Evolutionary conservation across 129 eudicot species (phyloP).

Genomic region (Centella asiatica): DNA sequence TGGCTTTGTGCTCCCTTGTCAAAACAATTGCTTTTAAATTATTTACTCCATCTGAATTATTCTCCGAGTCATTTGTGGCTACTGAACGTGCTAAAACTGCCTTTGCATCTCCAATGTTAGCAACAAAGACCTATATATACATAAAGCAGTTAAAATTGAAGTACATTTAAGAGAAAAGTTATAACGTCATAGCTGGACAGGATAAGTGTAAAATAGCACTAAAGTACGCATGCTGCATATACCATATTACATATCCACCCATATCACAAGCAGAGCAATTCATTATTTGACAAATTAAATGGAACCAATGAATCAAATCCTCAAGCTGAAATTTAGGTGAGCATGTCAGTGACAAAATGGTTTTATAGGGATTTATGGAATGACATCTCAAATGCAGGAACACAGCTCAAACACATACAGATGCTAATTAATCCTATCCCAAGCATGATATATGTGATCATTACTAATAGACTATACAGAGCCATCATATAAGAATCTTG

Average conservation of each 20-base stretch:
- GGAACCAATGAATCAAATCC: neutral
- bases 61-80: conserved; percentile 17
- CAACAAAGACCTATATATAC: conserved; percentile 47
- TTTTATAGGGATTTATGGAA: too few species aligned
- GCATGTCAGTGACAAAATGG: too few species aligned
- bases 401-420: neutral
- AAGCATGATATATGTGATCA: too few species aligned
- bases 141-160: neutral
- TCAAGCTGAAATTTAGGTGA: neutral
- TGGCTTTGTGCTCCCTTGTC: conserved; percentile 72
- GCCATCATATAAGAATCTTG: neutral
- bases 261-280: neutral
- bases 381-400: too few species aligned
- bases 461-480: too few species aligned
- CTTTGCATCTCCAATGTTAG: conserved; percentile 75
- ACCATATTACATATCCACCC: neutral
- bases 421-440: neutral
- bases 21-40: conserved; percentile 55
- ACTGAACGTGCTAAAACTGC: conserved; percentile 59
- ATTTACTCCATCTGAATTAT: conserved; percentile 13
- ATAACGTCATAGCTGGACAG: neutral
- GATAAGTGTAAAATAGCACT: neutral
- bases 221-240: neutral
- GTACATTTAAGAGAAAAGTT: neutral
- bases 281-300: neutral